Base-by-base conservation (phyloP, 2,329 filamentous ascomycete genomes). In the Ilyonectria sp. region DNA sequence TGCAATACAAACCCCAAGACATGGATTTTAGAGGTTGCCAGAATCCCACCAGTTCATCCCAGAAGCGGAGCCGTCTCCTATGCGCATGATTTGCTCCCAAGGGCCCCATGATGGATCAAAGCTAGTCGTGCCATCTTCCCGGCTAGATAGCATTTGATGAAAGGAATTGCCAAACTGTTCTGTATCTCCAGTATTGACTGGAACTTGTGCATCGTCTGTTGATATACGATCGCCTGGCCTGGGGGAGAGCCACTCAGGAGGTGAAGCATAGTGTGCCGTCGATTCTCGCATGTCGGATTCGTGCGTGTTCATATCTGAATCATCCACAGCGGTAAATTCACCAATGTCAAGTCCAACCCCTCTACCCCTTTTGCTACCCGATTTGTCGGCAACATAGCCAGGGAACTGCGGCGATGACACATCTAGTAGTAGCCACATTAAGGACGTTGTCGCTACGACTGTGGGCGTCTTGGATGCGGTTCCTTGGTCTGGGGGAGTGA, bases 201-300 rank as follows among this genome's bases (percentile, higher is more conserved):
- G 15, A 5, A 43, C n/a, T n/a, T 43, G 37, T 43, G 37, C 15
- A 4, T 43, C 15, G n/a, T 43, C 15, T n/a, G 15, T 17, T 43
- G 37, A 43, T n/a, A n/a, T 7, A 5, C 3, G 15, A 6, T 43
- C 15, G 4, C 59, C 52, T 19, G 23, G 19, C 3, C 63, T 49
- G 8, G 58, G 29, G 3, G 40, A 44, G 2, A 72, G 17, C 70
- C 67, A 72, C 4, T 49, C 46, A 0, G 70, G 69, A 10, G 70
- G 70, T 0, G 70, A 72, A 1, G 70, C 70, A 35, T 70, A 72
- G 0, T 71, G 68, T 19, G 54, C 70, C 5, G 70, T 72, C 2
- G 70, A 72, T 6, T 72, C 69, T 1, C 67, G n/a, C 57, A 72
- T 72, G 19, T 70, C 69, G 8, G 35, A 29, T 15, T 58, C 57